Percentiles rank a stretch among this genome's conserved stretches.
phyloP scores from a whole-genome alignment of 2,329 filamentous ascomycete genomes.

The Huntiella moniliformis region DNA sequence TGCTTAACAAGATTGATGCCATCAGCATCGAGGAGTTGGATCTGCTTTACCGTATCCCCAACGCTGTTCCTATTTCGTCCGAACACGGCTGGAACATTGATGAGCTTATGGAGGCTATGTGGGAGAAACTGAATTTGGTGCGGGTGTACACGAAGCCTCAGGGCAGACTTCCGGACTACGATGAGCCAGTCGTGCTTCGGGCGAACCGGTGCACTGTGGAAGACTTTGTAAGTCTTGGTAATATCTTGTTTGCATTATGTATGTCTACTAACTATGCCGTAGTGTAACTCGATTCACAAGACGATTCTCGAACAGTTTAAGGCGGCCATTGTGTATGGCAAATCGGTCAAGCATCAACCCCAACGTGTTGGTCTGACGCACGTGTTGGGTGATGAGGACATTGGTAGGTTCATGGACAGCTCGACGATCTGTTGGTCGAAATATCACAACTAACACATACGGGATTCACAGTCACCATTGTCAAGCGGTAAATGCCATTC shows the following conservation, averaged over 20 bases:
- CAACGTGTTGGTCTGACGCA: conserved; percentile 84
- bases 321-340: conserved; percentile 86
- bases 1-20: conserved; percentile 95
- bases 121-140: conserved; percentile 84
- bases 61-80: conserved; percentile 90
- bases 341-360: conserved; percentile 96
- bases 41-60: conserved; percentile 86
- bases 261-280: conserved; percentile 7
- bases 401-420: conserved; percentile 35
- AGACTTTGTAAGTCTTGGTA: conserved; percentile 61
- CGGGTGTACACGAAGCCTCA: conserved; percentile 98
- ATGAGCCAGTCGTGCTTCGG: conserved; percentile 72
- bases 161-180: conserved; percentile 84
- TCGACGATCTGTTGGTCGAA: neutral
- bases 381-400: conserved; percentile 90
- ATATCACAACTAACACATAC: neutral
- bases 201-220: conserved; percentile 73
- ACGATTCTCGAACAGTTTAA: conserved; percentile 94
- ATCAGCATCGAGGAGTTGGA: conserved; percentile 97
- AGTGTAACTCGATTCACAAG: conserved; percentile 96
- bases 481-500: conserved; percentile 9
- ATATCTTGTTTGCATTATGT: neutral
- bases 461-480: conserved; percentile 7
- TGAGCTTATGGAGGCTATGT: conserved; percentile 93
- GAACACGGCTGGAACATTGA: conserved; percentile 98